Evolutionary conservation across 331 rosid species (phyloP), one percentile per base, ranked within the genome.

Genomic region (Malus hybrid): DNA sequence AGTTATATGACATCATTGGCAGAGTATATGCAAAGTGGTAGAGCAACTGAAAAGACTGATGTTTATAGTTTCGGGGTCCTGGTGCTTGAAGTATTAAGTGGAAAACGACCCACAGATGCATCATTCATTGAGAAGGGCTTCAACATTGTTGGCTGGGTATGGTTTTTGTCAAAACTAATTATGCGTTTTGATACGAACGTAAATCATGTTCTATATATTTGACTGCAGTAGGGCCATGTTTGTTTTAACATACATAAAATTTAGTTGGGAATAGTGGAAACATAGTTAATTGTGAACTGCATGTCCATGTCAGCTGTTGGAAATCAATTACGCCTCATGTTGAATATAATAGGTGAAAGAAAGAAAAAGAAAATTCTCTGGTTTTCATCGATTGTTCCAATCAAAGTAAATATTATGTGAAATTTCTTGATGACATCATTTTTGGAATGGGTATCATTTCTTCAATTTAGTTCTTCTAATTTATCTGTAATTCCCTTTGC

Each of bases 1-100:
- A 77, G 10, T 74, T 22, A 2, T 67, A 4, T 24, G 33, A 66
- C 27, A n/a, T 42, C 55, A 69, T 70, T 85, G 82, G 82, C 93
- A 95, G 99, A 95, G 87, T 95, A 95, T 73, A 95, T 95, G 99
- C 99, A 95, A 79, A 95, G 99, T 76, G 99, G 99, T 34, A 95
- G 99, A 83, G 99, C 99, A 78, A 95, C 97, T 76, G 99, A 95
- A 85, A 95, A 89, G 90, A 86, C 90, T 14, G 99, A 95, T 78
- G 90, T 95, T 27, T 95, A 95, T 81, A 95, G 99, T 87, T 95
- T 95, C 61, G 99, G 99, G 66, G 99, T 95, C 75, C 77, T 95
- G 83, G 87, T 89, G 73, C 99, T 95, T 59, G 99, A 95, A 88
- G 96, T 95, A 42, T 85, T 95, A 73, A 95, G 96, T 79, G 96